Conservation (phyloP, 495 filamentous ascomycete genomes). For the Acidiella bohemica region DNA sequence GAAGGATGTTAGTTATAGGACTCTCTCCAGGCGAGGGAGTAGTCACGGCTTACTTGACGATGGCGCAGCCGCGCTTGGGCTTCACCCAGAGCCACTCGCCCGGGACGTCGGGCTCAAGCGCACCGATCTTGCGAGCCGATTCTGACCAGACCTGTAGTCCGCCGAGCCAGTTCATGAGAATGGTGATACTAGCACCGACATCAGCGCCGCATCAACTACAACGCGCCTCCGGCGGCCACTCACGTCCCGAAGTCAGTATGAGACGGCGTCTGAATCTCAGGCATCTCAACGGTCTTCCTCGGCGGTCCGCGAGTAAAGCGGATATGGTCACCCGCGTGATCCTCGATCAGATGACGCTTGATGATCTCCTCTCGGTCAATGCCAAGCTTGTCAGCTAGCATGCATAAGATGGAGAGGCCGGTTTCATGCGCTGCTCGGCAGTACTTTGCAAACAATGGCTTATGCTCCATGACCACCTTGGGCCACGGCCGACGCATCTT, state of each 20-base stretch:
- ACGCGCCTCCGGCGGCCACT: too few relatives aligned
- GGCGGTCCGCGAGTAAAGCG: constrained; percentile 18
- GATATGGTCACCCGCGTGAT: constrained; percentile 20
- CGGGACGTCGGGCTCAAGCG: constrained; percentile 16
- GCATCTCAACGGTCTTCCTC: constrained; percentile 15
- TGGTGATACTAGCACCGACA: constrained; percentile 11
- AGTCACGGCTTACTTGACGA: too few relatives aligned
- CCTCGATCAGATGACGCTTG: constrained; percentile 12
- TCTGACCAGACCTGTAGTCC: constrained; percentile 27
- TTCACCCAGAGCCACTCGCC: constrained; percentile 29
- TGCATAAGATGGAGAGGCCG: constrained; percentile 14
- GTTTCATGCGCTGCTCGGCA: constrained; percentile 13
- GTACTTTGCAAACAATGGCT: constrained; percentile 14
- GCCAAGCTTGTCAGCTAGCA: constrained; percentile 17
- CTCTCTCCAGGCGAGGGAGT: neutral
- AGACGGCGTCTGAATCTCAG: constrained; percentile 20
- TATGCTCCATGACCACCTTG: constrained; percentile 5
- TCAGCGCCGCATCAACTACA: neutral
- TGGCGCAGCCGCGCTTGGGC: constrained; percentile 26
- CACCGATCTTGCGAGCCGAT: constrained; percentile 10
- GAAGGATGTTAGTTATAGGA: neutral
- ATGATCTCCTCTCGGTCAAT: constrained; percentile 11
- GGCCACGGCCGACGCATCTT: constrained; percentile 14
- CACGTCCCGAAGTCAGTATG: constrained; percentile 23
- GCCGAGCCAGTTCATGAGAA: constrained; percentile 23